A percentile compares a stretch with the other conserved stretches of the same genome.
These are phyloP conservation scores for Polyrhizophydium stewartii DNA, from an alignment of 371 early-diverging fungal species.

Conservation along the genomic window DNA sequence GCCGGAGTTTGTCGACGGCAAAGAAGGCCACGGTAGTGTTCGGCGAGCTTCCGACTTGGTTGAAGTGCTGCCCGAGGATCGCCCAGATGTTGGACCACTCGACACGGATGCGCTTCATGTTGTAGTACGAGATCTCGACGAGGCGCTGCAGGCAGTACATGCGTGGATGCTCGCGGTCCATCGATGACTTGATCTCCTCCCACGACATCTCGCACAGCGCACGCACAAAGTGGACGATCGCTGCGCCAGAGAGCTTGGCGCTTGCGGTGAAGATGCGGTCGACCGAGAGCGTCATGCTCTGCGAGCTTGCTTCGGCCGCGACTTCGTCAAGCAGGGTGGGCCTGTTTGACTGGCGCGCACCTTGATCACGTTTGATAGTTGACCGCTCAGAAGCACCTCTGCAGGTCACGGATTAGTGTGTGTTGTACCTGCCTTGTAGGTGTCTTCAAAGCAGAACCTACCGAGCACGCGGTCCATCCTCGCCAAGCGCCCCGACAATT, in stretches of 20 bases:
- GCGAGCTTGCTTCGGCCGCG: slow-evolving; percentile 50
- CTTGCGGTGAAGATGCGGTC: slow-evolving; percentile 79
- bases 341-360: background rate
- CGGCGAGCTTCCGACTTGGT: slow-evolving; percentile 84
- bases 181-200: slow-evolving; percentile 76
- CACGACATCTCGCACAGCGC: slow-evolving; percentile 82
- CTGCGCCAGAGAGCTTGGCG: slow-evolving; percentile 44
- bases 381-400: background rate
- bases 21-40: slow-evolving; percentile 85
- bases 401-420: no score
- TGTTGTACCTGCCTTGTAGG: no score
- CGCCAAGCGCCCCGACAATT: background rate
- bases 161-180: slow-evolving; percentile 48
- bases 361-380: background rate
- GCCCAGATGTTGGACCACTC: slow-evolving; percentile 97
- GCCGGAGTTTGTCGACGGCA: slow-evolving; percentile 87
- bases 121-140: slow-evolving; percentile 93
- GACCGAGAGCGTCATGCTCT: slow-evolving; percentile 65
- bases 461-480: background rate
- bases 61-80: slow-evolving; percentile 86
- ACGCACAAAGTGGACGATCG: slow-evolving; percentile 86
- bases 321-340: slow-evolving; percentile 1
- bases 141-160: slow-evolving; percentile 90
- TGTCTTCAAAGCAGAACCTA: no score
- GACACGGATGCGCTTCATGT: slow-evolving; percentile 94